Base-by-base conservation (phyloP, 257 asterid species). In the Solanum megistacrolobum region DNA sequence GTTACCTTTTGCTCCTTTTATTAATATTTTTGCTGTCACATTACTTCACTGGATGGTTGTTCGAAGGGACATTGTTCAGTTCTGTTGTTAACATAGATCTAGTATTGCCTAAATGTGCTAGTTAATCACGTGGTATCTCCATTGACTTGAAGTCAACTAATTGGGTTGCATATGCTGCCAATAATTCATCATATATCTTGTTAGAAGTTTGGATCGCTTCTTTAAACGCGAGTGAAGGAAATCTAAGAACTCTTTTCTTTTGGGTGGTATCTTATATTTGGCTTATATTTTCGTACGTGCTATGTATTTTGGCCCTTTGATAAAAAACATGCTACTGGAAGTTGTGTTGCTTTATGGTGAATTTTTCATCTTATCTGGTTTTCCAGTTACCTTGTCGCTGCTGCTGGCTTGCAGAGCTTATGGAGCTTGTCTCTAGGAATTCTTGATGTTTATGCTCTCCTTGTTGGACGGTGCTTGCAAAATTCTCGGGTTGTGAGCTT, bases 381-480 rank as follows among this genome's bases (percentile, higher is more conserved):
- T 87, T 23, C 85, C 92, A 97, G 99, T 94, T 97, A 95, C 93
- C 98, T 97, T 75, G 99, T 96, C 86, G 99, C 99, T 86, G 99
- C 99, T 87, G 92, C 96, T 88, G 98, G 99, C 84, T 88, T 96
- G 91, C 99, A 97, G 94, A 95, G 96, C 94, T 68, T 93, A 93
- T 97, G 99, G 99, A 97, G 99, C 94, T 96, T 97, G 85, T 92
- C 91, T 23, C 93, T 97, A 76, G 98, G 93, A 72, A 91, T 96
- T 88, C 89, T 92, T 72, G 99, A 97, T 88, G 93, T 91, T 84
- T 95, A 97, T 91, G 99, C 98, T 4, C 94, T 97, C 87, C 97
- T 97, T 87, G 98, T 97, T 81, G 98, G 98, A 85, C 95, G 98
- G 58, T 91, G 95, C 89, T 87, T 97, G 93, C 98, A 97, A 87